Base-by-base conservation (phyloP, 2,329 filamentous ascomycete species). In the Exophiala aquamarina region DNA sequence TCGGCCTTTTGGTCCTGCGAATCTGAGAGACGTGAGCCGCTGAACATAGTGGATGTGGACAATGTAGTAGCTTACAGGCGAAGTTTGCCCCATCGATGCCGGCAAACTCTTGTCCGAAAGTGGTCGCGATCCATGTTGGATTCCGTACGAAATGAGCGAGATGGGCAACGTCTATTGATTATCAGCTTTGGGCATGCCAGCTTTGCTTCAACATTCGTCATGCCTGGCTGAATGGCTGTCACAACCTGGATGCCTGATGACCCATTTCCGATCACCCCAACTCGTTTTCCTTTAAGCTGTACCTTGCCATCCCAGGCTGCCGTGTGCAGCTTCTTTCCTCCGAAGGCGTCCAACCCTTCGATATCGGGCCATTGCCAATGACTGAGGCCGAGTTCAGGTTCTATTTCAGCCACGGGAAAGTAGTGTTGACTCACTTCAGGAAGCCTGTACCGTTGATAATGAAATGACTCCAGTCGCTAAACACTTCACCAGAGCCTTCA, bases 261-360 rank as follows among this genome's bases (percentile, higher is more conserved):
- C 11, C 61, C 61, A 39, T 59, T 60, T 10, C 61, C 57, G 44
- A 63, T 61, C 11, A 63, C 32, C 3, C 58, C 61, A 7, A 63
- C 49, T 17, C 41, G 47, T 39, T 63, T 63, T 4, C 49, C 54
- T 1, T 21, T 49, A 51, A 82, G 71, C 63, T 72, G 81, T 63
- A 68, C 78, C 0, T 29, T 18, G 5, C 39, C 23, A 28, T 71
- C 66, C 69, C 70, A 72, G 32, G 57, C 47, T 1, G 68, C 66
- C 8, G 68, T 67, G 52, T 71, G 69, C 44, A 70, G 67, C 4
- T 69, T 36, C 14, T 47, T 57, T 2, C 68, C 69, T 38, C 17
- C 28, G 26, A 66, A 70, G 0, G 32, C 50, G 18, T 65, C 63
- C 4, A 36, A 21, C 3, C 33, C 42, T 18, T 14, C 32, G 49